Evolutionary conservation across 2,329 filamentous ascomycete species (phyloP), one percentile per base, ranked within the genome.

Genomic region (Aspergillus unguis): DNA sequence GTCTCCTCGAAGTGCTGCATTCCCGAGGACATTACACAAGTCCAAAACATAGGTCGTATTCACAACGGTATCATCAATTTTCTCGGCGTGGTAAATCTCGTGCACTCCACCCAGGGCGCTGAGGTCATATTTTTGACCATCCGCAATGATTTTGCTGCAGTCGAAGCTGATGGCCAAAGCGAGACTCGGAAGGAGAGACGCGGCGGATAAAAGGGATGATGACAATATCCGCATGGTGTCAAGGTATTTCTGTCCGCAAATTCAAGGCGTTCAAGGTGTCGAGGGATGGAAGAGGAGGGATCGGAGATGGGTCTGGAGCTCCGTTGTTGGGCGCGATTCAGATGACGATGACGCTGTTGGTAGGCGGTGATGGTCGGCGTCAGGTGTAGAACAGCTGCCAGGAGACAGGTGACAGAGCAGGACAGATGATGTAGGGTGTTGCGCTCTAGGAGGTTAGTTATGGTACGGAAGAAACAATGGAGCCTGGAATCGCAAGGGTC

Each of bases 41-140:
- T 72, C 66, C 43, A 72, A 48, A 36, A 71, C 66, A 44, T 71
- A 72, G 6, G 67, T 72, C 2, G 69, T 71, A 44, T 71, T 72
- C 3, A 62, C 57, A n/a, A 62, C 44, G 36, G 52, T 61, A 2
- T 61, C 53, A 2, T 65, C 64, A 9, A 62, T 64, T 32, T 62
- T 55, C 11, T 67, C 62, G 28, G 62, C 59, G 51, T 71, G 60
- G 48, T 61, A 68, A 35, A 72, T 46, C 46, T 65, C 59, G 53
- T 75, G 73, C 2, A 70, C 69, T 8, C 72, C 72, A 37, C 64
- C 65, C 38, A 75, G 61, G 33, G 65, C 58, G 35, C 65, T 71
- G 29, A 75, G 60, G 50, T 75, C 67, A 48, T 72, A 75, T 52
- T 70, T 71, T 59, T 70, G 65, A 35, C 61, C 62, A 44, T 72